Evolutionary conservation across 2,329 filamentous ascomycete species (phyloP), one percentile per base, ranked within the genome.

Genomic region (Aphanoascus verrucosus): DNA sequence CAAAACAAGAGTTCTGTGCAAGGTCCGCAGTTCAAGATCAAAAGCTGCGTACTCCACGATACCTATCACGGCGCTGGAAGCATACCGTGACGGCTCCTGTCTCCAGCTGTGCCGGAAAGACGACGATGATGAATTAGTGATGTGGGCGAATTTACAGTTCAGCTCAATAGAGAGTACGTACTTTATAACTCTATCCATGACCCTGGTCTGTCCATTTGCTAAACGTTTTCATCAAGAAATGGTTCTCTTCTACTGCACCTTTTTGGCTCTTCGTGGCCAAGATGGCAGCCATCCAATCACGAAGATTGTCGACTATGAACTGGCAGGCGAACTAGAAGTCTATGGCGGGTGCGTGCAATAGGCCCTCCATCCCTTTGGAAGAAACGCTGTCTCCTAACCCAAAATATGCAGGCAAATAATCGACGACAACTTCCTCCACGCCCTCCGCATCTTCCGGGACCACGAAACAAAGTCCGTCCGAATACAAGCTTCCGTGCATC

Each of bases 261-360:
- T 80, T 53, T 63, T 81, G 8, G 78, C 78, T 0, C 73, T 82
- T 65, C 80, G 81, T 56, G 72, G 73, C 7, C 78, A 82, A 59
- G 79, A 82, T 60, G 63, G 66, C 15, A 67, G 64, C 19, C 64
- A 62, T 31, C 71, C 66, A 4, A 66, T 69, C 31, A 48, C 63
- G 17, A 63, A 64, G 2, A 68, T 76, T 12, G 70, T 75, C 44
- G 74, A 79, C 53, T 71, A 73, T 53, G 75, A 77, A 57, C 66
- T 80, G n/a, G 66, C 65, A 2, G 67, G 67, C 1, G 74, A 77
- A 57, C 66, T 70, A 44, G 66, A 74, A 45, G 59, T 76, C 14
- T 82, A 75, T 60, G 73, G 72, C 48, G 77, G 72, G 75, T 76
- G 64, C 54, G 70, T 58, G 20, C 40, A 50, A 31, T 43, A 5